Evolutionary conservation across 108 stramenopile genomes (phyloP).

Genomic region (Conticribra guillardii): DNA sequence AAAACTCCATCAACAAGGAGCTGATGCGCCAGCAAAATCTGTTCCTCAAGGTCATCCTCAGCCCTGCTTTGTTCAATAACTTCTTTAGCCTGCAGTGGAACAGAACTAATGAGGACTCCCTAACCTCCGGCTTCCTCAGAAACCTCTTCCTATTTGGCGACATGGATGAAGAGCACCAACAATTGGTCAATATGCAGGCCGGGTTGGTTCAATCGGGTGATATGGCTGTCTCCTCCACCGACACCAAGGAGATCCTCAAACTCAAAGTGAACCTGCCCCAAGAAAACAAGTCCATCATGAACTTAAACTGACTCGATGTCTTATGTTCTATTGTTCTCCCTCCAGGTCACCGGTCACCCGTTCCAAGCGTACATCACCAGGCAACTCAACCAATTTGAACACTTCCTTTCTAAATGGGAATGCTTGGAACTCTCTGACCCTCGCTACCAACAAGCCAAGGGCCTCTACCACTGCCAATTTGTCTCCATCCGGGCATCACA

Average conservation of each 20-base stretch:
- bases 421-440: neutral
- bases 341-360: neutral
- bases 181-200: neutral
- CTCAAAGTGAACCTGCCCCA: neutral
- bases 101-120: constrained; percentile 3
- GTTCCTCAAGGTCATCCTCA: neutral
- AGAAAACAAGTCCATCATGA: constrained; percentile 7
- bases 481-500: neutral
- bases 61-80: constrained; percentile 1
- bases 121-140: constrained; percentile 1
- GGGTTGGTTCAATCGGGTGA: constrained; percentile 1
- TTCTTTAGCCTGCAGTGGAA: constrained; percentile 7
- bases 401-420: neutral
- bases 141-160: constrained; percentile 11
- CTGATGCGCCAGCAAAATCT: neutral
- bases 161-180: neutral
- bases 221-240: neutral
- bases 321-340: neutral
- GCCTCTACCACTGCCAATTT: neutral
- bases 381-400: neutral
- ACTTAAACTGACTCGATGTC: neutral
- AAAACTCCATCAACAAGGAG: constrained; percentile 6
- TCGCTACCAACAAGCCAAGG: neutral
- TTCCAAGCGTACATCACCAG: neutral
- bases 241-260: constrained; percentile 9